Evolutionary conservation across 176 grass and related monocot species (phyloP).

Genomic region (Raddia guianensis): DNA sequence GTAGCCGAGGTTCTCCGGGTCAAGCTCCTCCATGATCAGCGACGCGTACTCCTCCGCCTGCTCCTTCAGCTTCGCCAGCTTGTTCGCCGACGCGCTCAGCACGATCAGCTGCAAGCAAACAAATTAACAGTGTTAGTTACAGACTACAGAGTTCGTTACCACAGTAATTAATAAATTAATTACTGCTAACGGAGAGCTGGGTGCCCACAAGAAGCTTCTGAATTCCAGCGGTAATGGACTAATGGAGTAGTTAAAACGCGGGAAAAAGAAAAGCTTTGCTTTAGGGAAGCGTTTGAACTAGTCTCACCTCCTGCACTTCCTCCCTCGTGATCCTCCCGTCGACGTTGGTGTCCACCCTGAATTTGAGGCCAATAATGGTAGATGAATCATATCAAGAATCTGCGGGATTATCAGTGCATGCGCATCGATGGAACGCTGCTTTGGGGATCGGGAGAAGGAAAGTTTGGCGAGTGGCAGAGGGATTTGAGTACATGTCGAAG

Average conservation of each 20-base stretch:
- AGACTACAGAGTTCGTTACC: neutral
- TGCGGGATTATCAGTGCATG: neutral
- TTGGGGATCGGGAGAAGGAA: slow-evolving; percentile 29
- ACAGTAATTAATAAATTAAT: neutral
- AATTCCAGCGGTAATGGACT: neutral
- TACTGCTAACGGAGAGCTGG: slow-evolving; percentile 1
- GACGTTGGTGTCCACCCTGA: slow-evolving; percentile 99
- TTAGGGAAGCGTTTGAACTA: slow-evolving; percentile 35
- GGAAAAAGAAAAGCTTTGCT: neutral
- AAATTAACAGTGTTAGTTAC: neutral
- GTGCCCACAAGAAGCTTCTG: slow-evolving; percentile 41
- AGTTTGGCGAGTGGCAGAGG: neutral
- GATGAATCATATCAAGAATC: slow-evolving; percentile 37
- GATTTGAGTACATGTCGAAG: slow-evolving; percentile 88
- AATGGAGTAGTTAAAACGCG: neutral
- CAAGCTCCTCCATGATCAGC: slow-evolving; percentile 98
- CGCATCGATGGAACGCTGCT: slow-evolving; percentile 23
- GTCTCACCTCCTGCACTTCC: slow-evolving; percentile 98
- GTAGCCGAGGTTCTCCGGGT: slow-evolving; percentile 96
- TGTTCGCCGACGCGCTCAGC: slow-evolving; percentile 95
- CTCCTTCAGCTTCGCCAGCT: slow-evolving; percentile 93
- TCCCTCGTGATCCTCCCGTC: slow-evolving; percentile 97
- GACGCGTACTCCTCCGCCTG: slow-evolving; percentile 96
- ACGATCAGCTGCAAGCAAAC: slow-evolving; percentile 68
- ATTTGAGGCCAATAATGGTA: slow-evolving; percentile 46